These are phyloP conservation scores for Cyclotella atomus DNA, from an alignment of 108 stramenopile genomes.

Conservation along the genomic window DNA sequence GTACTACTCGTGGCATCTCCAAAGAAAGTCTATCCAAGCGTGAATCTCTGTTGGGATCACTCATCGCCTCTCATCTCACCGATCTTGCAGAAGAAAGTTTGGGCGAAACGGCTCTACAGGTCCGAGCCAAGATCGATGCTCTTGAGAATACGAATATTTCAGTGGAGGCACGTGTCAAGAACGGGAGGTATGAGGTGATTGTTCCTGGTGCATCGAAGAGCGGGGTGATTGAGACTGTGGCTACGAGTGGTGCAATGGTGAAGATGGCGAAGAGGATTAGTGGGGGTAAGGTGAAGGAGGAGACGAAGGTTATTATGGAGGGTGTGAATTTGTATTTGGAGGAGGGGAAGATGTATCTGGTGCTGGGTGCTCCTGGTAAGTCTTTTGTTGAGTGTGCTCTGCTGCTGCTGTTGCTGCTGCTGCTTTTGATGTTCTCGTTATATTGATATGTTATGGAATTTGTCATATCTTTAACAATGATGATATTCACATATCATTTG, in stretches of 20 bases:
- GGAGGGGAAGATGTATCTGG: constrained; percentile 80
- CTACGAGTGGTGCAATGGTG: constrained; percentile 11
- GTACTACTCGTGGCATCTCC: background rate
- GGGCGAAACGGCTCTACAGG: background rate
- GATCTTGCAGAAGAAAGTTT: constrained; percentile 5
- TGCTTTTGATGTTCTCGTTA: too few relatives aligned
- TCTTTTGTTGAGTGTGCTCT: too few relatives aligned
- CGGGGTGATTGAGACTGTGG: constrained; percentile 32
- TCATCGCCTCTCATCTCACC: constrained; percentile 3
- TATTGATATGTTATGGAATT: too few relatives aligned
- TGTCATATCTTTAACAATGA: too few relatives aligned
- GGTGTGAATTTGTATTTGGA: constrained; percentile 66
- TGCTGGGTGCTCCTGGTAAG: constrained; percentile 81
- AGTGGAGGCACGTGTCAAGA: constrained; percentile 26
- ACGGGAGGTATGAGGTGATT: constrained; percentile 28
- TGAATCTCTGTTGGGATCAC: constrained; percentile 12
- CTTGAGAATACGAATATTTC: background rate
- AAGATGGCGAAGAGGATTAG: constrained; percentile 8
- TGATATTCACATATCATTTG: too few relatives aligned
- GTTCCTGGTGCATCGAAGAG: background rate
- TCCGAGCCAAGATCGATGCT: constrained; percentile 2
- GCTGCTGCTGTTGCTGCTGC: background rate
- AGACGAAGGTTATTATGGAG: constrained; percentile 48
- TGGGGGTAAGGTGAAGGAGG: constrained; percentile 6
- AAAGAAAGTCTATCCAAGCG: constrained; percentile 8